Evolutionary conservation across 345 rosid genomes (phyloP).

Genomic region (Aethionema arabicum): DNA sequence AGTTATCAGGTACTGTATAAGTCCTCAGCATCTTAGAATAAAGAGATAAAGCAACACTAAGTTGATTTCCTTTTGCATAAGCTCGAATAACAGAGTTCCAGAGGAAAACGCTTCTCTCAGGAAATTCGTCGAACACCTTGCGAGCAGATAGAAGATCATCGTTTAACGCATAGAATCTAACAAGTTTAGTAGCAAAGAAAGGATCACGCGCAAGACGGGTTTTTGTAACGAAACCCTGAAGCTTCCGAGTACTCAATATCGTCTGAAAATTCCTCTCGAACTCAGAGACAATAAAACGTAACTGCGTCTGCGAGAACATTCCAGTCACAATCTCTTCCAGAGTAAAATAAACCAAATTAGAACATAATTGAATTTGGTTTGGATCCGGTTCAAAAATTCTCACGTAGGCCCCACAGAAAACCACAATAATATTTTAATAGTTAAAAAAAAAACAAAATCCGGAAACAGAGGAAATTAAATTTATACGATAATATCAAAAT

Average conservation of each 20-base stretch:
- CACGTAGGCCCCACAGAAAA: no score
- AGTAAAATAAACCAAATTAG: no score
- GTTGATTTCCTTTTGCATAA: conserved; percentile 49
- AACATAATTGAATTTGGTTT: no score
- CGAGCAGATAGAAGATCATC: conserved; percentile 54
- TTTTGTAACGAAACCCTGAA: conserved; percentile 62
- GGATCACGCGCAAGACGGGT: conserved; percentile 55
- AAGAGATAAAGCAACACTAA: conserved; percentile 38
- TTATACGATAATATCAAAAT: no score
- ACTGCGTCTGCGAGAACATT: conserved; percentile 32
- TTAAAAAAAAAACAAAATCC: no score
- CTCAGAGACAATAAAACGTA: conserved; percentile 44
- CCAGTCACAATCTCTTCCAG: not conserved
- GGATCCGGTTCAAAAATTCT: no score
- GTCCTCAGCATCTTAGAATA: conserved; percentile 51
- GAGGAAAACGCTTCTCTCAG: conserved; percentile 68
- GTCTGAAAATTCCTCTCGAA: conserved; percentile 52
- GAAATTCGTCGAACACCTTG: conserved; percentile 69
- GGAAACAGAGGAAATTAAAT: no score
- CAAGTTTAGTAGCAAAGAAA: conserved; percentile 60
- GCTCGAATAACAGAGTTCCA: conserved; percentile 87
- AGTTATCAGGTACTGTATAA: conserved; percentile 58
- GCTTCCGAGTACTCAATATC: conserved; percentile 51
- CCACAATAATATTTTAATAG: no score
- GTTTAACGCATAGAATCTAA: conserved; percentile 51